Percentiles rank a stretch among this genome's conserved stretches.
phyloP scores from a whole-genome alignment of 2,329 filamentous ascomycete genomes.

The Fusarium pseudonygamai region DNA sequence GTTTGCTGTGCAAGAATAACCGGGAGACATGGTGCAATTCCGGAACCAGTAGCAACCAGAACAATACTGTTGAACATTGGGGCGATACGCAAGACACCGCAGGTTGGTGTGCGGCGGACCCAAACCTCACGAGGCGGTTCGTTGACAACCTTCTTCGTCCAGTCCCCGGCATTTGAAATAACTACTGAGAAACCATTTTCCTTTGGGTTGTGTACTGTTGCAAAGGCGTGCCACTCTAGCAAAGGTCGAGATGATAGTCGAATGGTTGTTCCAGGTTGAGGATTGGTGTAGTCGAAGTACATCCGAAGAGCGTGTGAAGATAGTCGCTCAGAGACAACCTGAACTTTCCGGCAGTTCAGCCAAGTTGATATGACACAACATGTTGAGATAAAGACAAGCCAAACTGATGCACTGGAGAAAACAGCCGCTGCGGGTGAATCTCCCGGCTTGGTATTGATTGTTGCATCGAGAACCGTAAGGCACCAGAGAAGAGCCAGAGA shows the following conservation, averaged over 20 bases:
- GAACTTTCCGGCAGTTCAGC: constrained; percentile 70
- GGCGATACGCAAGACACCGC: constrained; percentile 71
- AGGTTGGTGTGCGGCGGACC: constrained; percentile 70
- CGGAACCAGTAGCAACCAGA: constrained; percentile 74
- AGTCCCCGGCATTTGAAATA: constrained; percentile 75
- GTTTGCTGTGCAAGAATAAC: constrained; percentile 58
- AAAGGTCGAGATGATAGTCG: constrained; percentile 69
- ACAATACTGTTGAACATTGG: constrained; percentile 69
- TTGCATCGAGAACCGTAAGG: constrained; percentile 61
- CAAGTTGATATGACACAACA: constrained; percentile 72
- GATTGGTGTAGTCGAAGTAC: constrained; percentile 68
- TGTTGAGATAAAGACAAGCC: constrained; percentile 71
- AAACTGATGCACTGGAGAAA: constrained; percentile 60
- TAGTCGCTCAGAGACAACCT: constrained; percentile 68
- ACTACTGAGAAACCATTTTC: constrained; percentile 67
- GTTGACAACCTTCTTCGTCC: constrained; percentile 66
- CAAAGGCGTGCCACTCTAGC: constrained; percentile 76
- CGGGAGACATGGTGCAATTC: constrained; percentile 68
- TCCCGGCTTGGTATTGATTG: constrained; percentile 62
- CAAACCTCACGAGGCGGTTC: constrained; percentile 67
- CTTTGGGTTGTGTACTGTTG: constrained; percentile 68
- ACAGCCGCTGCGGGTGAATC: background rate
- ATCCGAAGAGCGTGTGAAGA: constrained; percentile 75
- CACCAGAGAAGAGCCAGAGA: constrained; percentile 23
- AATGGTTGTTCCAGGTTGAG: constrained; percentile 54